A percentile compares a stretch with the other conserved stretches of the same genome.
phyloP scores from a whole-genome alignment of 345 rosid species.

The Pseudoturritis turrita region DNA sequence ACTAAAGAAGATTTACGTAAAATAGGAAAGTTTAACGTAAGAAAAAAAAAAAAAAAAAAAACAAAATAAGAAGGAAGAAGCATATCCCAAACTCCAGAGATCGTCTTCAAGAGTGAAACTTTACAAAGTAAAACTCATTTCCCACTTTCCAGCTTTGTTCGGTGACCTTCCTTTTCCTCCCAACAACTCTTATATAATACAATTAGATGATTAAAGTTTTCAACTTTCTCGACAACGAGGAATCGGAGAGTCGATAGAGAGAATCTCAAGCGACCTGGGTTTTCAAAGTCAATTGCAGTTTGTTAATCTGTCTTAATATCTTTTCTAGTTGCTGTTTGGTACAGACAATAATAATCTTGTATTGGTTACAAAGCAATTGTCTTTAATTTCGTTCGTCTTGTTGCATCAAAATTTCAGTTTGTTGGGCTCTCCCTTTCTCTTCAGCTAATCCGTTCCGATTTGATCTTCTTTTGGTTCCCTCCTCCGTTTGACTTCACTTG shows the following conservation, averaged over 20 bases:
- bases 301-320: slow-evolving; percentile 11
- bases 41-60: not conserved
- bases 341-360: not conserved
- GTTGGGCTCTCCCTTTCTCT: slow-evolving; percentile 87
- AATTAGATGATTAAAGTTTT: not conserved
- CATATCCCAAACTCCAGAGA: not conserved
- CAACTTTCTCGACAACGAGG: not conserved
- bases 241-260: not conserved
- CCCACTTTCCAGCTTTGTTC: not conserved
- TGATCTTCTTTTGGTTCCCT: slow-evolving; percentile 9
- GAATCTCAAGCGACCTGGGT: not conserved
- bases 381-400: not conserved
- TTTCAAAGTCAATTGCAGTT: slow-evolving; percentile 12
- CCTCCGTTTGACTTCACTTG: slow-evolving; percentile 57
- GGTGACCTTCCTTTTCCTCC: not conserved
- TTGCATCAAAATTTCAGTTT: slow-evolving; percentile 19
- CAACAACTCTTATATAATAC: not conserved
- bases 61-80: not conserved
- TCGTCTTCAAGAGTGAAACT: not conserved
- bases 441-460: slow-evolving; percentile 21
- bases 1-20: not conserved
- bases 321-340: slow-evolving; percentile 23
- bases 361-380: not conserved
- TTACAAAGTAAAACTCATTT: not conserved
- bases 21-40: not conserved